Conservation (phyloP, 352 stramenopile species). For the Elongisporangium undulatum region DNA sequence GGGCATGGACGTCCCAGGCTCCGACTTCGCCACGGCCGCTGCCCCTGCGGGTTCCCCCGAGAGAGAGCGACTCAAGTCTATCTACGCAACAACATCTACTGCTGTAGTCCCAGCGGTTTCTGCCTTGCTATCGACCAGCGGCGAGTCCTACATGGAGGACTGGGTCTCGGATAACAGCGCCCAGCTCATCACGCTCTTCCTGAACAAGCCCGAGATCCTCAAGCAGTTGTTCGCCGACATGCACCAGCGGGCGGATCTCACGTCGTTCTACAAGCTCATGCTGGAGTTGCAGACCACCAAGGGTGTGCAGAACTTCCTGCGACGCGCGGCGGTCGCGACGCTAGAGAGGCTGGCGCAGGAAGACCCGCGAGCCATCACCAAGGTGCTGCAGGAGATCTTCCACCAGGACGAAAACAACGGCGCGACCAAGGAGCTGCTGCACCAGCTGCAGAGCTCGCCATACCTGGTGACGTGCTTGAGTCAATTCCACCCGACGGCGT, state of each 20-base stretch:
- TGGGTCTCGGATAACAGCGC: constrained; percentile 56
- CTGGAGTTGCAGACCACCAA: constrained; percentile 50
- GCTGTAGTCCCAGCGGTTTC: constrained; percentile 2
- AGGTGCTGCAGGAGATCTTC: constrained; percentile 54
- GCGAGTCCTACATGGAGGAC: constrained; percentile 27
- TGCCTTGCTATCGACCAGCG: not conserved
- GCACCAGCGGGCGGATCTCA: constrained; percentile 39
- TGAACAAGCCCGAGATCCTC: constrained; percentile 49
- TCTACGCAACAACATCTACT: not conserved
- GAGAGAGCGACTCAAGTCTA: not conserved
- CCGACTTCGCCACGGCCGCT: constrained; percentile 9
- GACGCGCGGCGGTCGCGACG: constrained; percentile 36
- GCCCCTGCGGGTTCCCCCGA: not conserved
- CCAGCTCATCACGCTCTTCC: constrained; percentile 45
- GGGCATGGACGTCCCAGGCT: constrained; percentile 15
- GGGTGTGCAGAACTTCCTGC: constrained; percentile 58
- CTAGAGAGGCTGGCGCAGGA: constrained; percentile 58
- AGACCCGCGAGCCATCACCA: constrained; percentile 43
- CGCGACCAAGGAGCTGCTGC: constrained; percentile 41
- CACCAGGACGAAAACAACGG: constrained; percentile 11
- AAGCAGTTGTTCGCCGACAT: constrained; percentile 66
- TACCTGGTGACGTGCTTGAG: constrained; percentile 56
- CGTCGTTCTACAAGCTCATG: constrained; percentile 61
- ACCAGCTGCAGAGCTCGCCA: constrained; percentile 45
- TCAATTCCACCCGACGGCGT: constrained; percentile 49